Evolutionary conservation across 208 protist genomes (phyloP).

Genomic region (Entamoeba moshkovskii): DNA sequence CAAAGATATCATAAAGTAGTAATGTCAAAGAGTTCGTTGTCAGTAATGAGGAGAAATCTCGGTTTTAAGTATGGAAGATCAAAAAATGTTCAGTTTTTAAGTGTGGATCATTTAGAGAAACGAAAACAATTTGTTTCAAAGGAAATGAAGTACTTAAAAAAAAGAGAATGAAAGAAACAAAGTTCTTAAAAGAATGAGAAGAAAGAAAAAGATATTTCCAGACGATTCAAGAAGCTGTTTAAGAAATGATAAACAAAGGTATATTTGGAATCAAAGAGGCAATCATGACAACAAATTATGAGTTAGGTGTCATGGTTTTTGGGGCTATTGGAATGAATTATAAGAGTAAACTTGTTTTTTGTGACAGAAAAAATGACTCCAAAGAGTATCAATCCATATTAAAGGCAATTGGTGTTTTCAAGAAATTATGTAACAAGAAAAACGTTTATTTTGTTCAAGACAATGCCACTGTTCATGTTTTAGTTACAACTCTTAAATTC

Average conservation of each 20-base stretch:
- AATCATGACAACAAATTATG: not conserved
- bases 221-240: not conserved
- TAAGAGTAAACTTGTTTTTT: not conserved
- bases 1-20: not conserved
- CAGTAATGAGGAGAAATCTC: not conserved
- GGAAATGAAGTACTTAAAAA: not conserved
- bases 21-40: not conserved
- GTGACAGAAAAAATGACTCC: not conserved
- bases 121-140: not conserved
- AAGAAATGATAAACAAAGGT: not conserved
- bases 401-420: no score
- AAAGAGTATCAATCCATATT: no score
- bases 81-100: not conserved
- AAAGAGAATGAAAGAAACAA: not conserved
- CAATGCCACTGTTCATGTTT: no score
- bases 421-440: no score
- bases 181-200: no score
- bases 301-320: not conserved
- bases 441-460: no score
- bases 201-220: not conserved
- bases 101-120: not conserved
- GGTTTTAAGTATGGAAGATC: not conserved
- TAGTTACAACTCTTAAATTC: no score
- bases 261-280: not conserved
- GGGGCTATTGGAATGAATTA: not conserved